Base-by-base conservation (phyloP, 176 grass and related monocot genomes). In the Bromus sterilis region DNA sequence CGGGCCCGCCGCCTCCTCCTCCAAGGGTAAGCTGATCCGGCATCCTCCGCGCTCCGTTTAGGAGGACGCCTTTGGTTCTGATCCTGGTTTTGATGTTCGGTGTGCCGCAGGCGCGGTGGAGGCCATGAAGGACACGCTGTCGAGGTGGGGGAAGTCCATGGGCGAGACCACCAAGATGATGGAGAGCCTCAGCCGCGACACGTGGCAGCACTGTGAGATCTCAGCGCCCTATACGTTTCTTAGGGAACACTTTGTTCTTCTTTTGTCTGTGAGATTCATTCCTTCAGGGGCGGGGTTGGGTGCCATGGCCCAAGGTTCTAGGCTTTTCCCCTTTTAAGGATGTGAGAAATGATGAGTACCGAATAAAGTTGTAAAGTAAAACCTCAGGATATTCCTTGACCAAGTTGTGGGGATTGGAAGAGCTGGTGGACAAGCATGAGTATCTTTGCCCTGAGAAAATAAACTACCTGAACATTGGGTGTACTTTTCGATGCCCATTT, bases 201-300 rank as follows among this genome's bases (percentile, higher is more conserved):
- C 94, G 56, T 97, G 94, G 94, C 94, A 97, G 60, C 94, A 97
- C 80, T 92, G 93, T 95, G 74, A 88, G 90, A 90, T 91, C 74
- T 78, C 61, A 32, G n/a, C 33, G 18, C 35, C 69, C 14, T 21
- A 79, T 35, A 26, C 20, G 11, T 30, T 66, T 24, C 26, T 42
- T 31, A 6, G 3, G 29, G 66, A 32, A 57, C 36, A 23, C 35
- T 75, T 66, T 6, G 55, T 42, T 80, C 4, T 65, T 66, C 5
- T 5, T 76, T 82, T 20, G n/a, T 42, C 80, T 40, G 28, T 7
- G 9, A 40, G 84, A 75, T 86, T 81, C 84, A 57, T 86, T 83
- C 29, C 76, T 86, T 89, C 41, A 66, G 49, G 13, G 13, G 15
- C 73, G 63, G 64, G 65, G 77, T 31, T 71, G 55, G n/a, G 43